phyloP scores from a whole-genome alignment of 306 rosid species.

The Inga laurina region DNA sequence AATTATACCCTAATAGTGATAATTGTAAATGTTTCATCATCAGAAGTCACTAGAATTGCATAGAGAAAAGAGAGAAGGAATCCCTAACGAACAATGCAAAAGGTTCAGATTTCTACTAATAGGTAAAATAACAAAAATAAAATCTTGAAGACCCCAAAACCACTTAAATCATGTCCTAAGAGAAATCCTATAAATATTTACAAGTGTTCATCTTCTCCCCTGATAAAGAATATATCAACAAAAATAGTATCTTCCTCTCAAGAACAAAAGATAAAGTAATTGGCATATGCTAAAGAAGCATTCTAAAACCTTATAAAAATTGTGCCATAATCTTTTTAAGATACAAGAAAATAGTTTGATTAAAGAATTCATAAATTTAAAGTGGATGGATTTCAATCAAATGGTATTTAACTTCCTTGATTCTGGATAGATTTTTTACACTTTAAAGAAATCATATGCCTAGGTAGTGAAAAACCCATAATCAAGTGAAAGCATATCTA shows the following conservation, averaged over 20 bases:
- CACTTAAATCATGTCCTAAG: too few relatives aligned
- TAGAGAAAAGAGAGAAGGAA: too few relatives aligned
- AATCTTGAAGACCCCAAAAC: too few relatives aligned
- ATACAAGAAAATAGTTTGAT: not conserved
- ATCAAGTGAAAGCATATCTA: not conserved
- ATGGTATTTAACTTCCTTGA: not conserved
- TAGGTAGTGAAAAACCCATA: not conserved
- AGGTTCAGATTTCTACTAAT: too few relatives aligned
- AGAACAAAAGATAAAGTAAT: conserved; percentile 8
- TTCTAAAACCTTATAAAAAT: not conserved
- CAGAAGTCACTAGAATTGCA: too few relatives aligned
- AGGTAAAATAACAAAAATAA: too few relatives aligned
- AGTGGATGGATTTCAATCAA: not conserved
- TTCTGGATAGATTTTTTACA: not conserved
- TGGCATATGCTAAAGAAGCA: conserved; percentile 22
- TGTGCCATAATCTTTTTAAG: not conserved
- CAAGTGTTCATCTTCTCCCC: too few relatives aligned
- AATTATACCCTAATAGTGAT: conserved; percentile 7
- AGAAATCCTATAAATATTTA: too few relatives aligned
- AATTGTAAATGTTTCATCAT: not conserved
- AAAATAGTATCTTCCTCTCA: conserved; percentile 3
- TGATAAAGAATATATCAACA: too few relatives aligned
- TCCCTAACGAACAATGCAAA: not conserved
- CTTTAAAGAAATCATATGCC: not conserved
- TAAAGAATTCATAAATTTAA: not conserved